Evolutionary conservation across 2,329 filamentous ascomycete genomes (phyloP), one percentile per base, ranked within the genome.

Genomic region (Berkeleyomyces basicola): DNA sequence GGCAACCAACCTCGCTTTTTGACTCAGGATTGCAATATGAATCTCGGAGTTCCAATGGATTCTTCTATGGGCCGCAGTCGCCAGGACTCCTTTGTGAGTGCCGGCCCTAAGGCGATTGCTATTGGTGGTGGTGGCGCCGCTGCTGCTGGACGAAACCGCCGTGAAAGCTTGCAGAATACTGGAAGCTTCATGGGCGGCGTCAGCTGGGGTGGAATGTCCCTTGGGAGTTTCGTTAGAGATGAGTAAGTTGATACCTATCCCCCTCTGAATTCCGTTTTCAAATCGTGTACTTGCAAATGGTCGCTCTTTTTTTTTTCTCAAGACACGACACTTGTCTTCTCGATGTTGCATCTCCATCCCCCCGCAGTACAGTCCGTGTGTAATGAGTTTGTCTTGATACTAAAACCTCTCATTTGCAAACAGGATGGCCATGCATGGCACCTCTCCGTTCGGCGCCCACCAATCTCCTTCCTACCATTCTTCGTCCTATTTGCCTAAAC

Each of bases 401-500:
- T 71, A 63, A 71, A 67, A 63, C 61, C 51, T 42, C 36, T 55
- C 39, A 58, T 33, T 61, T 66, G 61, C 23, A 16, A 23, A 68
- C 72, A 96, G 90, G 73, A 91, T 96, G 71, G 86, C 95, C 72
- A 96, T 96, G 88, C 84, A 89, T 65, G 91, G 93, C 70, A 96
- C 90, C 16, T 97, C 93, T n/a, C 93, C 93, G 9, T 95, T 92
- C 70, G 72, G 70, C 58, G 84, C 80, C 64, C 82, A 91, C 69
- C 87, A 91, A 72, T 95, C 91, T n/a, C 90, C 93, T 0, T 96
- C 92, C 0, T 95, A 90, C 69, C 92, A 97, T 74, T 97, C 92
- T 0, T 95, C 91, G 5, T 97, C 93, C 36, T 97, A 97, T 72
- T 82, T 96, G 1, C 92, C 91, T 7, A 96, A 96, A 74, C 84